Base-by-base conservation (phyloP, 805 yeast genomes). In the Pichia manshurica region DNA sequence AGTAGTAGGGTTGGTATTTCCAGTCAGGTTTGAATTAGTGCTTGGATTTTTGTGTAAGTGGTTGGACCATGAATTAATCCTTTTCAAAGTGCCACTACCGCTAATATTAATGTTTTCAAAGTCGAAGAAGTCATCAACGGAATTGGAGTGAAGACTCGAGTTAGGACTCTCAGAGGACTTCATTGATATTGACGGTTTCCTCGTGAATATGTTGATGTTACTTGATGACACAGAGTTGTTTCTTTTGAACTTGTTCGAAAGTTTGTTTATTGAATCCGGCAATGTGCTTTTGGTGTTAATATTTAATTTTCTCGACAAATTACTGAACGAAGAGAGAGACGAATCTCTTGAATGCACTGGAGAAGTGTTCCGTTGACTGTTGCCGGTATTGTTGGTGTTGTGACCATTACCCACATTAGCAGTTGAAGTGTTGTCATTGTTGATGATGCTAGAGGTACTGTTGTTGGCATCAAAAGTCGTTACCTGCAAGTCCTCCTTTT, bases 161-260 rank as follows among this genome's bases (percentile, higher is more conserved):
- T 5, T 12, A 3, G 39, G 33, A 25, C 32, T 35, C 5, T 42
- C 45, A 9, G 12, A 16, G 9, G 40, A 15, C 29, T 33, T 33
- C 17, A 16, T 12, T n/a, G 44, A 32, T 17, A 39, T 29, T 4
- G 50, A 42, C 10, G 42, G 40, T 20, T 47, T 47, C 21, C 50
- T 38, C 39, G 50, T 17, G 16, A 45, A 39, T 22, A 39, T 22
- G 28, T 32, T 33, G 4, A 35, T 12, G 22, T 20, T 37, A 15
- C 28, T 37, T 15, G 46, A 37, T 13, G 46, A 39, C 7, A 29
- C 16, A 5, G 45, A 46, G 21, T 42, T 47, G n/a, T 16, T 39
- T 5, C 35, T n/a, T 16, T 37, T 44, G 21, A 48, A 38, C 32
- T 48, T 48, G 19, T 31, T 48, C 17, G 47, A 39, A 16, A 48